phyloP scores from a whole-genome alignment of 225 moss, liverwort and hornwort genomes.

The Straminergon stramineum region DNA sequence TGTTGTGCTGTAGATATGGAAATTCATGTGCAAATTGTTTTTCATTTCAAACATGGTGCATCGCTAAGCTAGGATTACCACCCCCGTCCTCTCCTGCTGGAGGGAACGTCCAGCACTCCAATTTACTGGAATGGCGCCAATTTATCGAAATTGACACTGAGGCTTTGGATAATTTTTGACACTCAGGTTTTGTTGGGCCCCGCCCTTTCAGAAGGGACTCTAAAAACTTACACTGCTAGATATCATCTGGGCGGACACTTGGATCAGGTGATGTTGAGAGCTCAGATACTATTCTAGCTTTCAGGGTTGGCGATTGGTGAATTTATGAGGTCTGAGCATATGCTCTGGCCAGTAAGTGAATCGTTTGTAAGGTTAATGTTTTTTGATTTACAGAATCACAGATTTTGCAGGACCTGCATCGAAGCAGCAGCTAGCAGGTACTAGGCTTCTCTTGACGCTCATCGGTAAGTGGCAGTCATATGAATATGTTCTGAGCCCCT shows the following conservation, averaged over 20 bases:
- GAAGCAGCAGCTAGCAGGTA: background rate
- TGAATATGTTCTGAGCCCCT: background rate
- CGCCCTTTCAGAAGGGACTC: background rate
- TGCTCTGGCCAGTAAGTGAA: background rate
- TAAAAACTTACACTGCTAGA: background rate
- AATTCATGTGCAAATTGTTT: background rate
- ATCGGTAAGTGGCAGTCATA: background rate
- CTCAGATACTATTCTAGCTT: background rate
- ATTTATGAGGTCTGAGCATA: background rate
- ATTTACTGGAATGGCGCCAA: background rate
- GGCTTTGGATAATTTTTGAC: background rate
- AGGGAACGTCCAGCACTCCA: background rate
- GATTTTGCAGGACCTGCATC: background rate
- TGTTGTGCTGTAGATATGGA: background rate
- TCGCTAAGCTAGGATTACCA: background rate
- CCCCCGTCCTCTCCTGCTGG: background rate
- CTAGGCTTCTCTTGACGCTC: background rate
- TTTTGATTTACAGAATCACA: background rate
- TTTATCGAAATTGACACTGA: background rate
- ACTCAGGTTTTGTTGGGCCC: background rate
- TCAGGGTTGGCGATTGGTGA: background rate
- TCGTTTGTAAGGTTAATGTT: background rate
- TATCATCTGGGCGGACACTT: background rate
- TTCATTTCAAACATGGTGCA: background rate
- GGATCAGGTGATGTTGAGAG: background rate